Conservation (phyloP, 2,329 filamentous ascomycete genomes). For the Colletotrichum sp. region DNA sequence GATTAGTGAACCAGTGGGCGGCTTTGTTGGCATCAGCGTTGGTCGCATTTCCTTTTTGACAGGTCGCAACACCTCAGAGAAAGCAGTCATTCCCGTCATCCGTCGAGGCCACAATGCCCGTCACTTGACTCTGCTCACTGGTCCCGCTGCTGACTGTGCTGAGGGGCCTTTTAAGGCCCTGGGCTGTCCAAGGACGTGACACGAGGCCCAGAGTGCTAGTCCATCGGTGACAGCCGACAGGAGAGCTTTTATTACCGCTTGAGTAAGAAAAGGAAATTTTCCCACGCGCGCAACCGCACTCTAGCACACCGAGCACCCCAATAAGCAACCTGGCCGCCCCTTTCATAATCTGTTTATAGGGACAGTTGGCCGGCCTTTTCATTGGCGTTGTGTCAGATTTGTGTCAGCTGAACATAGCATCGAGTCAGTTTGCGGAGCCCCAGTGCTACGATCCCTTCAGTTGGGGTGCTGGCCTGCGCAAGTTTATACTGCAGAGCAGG, state of each 20-base stretch:
- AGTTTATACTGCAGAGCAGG: background rate
- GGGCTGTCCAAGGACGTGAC: no score
- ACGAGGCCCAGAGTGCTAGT: background rate
- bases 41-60: no score
- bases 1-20: no score
- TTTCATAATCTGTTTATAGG: no score
- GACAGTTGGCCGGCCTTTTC: background rate
- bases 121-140: no score
- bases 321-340: background rate
- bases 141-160: no score
- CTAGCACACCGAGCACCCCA: background rate
- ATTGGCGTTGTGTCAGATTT: background rate
- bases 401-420: background rate
- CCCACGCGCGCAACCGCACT: background rate
- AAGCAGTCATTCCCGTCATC: rapidly evolving
- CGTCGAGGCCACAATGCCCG: no score
- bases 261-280: background rate
- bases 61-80: no score
- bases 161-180: no score
- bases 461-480: background rate
- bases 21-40: no score
- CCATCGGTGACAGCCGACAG: background rate
- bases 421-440: background rate
- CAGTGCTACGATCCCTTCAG: background rate
- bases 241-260: background rate